Evolutionary conservation across 208 protist genomes (phyloP).

Genomic region (Leishmania mexicana): DNA sequence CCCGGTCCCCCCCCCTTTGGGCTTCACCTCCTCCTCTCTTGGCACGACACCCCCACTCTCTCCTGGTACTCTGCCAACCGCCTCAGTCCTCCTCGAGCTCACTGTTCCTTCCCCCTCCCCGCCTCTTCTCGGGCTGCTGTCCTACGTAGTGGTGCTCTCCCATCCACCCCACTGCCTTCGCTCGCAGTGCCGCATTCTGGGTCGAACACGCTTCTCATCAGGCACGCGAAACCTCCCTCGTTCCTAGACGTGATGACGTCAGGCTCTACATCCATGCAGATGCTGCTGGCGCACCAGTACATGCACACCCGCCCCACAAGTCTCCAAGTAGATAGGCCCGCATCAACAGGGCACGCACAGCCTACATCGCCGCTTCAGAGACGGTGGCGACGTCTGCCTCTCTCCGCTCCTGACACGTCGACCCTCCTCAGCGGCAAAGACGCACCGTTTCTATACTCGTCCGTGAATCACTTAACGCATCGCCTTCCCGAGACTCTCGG

Average conservation of each 20-base stretch:
- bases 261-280: neutral
- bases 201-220: neutral
- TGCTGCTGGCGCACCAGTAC: constrained; percentile 15
- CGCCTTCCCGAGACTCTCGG: constrained; percentile 20
- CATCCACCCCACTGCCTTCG: too few species aligned
- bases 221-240: neutral
- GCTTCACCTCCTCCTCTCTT: neutral
- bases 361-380: neutral
- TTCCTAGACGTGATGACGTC: neutral
- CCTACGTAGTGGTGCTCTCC: neutral
- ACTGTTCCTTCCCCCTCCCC: neutral
- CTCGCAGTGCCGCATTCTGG: neutral
- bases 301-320: neutral
- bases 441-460: constrained; percentile 22
- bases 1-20: too few species aligned
- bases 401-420: neutral
- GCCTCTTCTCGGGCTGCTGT: neutral
- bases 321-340: too few species aligned
- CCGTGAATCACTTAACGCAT: constrained; percentile 19
- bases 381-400: neutral
- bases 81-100: neutral
- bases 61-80: neutral
- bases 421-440: neutral
- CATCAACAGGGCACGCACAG: neutral
- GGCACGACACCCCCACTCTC: neutral